These are phyloP conservation scores for Lizonia empirigonia DNA, from an alignment of 2,329 filamentous ascomycete genomes.

Conservation along the genomic window DNA sequence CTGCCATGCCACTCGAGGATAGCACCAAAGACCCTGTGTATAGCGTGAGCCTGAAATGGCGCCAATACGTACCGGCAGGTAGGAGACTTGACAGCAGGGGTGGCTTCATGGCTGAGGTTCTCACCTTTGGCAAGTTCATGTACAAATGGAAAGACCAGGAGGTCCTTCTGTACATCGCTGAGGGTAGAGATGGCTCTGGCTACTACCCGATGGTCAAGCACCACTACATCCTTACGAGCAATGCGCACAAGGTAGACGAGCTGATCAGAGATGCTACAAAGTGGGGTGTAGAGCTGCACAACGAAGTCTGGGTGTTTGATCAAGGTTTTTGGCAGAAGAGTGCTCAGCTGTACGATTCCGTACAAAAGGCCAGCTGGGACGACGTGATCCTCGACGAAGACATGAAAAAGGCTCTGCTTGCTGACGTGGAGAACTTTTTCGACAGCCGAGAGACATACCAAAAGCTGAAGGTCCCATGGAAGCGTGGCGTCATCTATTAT, in stretches of 20 bases:
- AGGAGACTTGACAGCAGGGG: constrained; percentile 45
- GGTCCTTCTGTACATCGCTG: constrained; percentile 51
- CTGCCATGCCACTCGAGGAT: constrained; percentile 50
- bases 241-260: constrained; percentile 50
- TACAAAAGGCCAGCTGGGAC: constrained; percentile 61
- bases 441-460: constrained; percentile 63
- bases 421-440: constrained; percentile 70
- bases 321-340: constrained; percentile 67
- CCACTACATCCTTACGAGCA: constrained; percentile 53
- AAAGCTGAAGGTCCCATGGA: constrained; percentile 70
- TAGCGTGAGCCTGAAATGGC: constrained; percentile 43
- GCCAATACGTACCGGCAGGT: constrained; percentile 47
- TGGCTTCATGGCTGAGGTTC: constrained; percentile 46
- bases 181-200: constrained; percentile 47
- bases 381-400: constrained; percentile 68
- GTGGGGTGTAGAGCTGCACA: constrained; percentile 63
- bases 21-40: constrained; percentile 47
- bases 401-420: constrained; percentile 69
- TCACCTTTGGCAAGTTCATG: constrained; percentile 54
- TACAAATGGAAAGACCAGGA: constrained; percentile 54
- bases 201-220: constrained; percentile 44
- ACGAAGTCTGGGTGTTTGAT: constrained; percentile 72
- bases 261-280: constrained; percentile 61
- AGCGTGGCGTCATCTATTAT: constrained; percentile 71
- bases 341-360: constrained; percentile 62